A percentile compares a stretch with the other conserved stretches of the same genome.
These are phyloP conservation scores for Lithohypha guttulata DNA, from an alignment of 2,329 filamentous ascomycete species.

Conservation along the genomic window DNA sequence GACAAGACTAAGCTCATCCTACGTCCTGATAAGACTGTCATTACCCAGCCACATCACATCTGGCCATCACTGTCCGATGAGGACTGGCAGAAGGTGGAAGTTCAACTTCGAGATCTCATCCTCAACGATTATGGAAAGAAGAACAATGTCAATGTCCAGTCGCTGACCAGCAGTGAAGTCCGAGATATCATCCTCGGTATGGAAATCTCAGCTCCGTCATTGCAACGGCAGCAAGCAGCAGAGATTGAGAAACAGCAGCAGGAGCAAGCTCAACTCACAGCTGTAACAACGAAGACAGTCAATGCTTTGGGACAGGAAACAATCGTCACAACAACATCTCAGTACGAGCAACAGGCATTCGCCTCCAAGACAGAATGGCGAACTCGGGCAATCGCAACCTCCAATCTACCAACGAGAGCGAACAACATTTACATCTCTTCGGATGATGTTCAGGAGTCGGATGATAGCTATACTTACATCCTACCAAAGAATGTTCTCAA, in stretches of 20 bases:
- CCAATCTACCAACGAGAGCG: slow-evolving; percentile 80
- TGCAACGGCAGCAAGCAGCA: slow-evolving; percentile 95
- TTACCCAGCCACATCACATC: slow-evolving; percentile 97
- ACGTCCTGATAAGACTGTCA: slow-evolving; percentile 92
- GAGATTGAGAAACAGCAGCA: slow-evolving; percentile 99
- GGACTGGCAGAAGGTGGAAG: slow-evolving; percentile 99
- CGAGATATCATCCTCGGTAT: slow-evolving; percentile 97
- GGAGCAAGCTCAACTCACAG: slow-evolving; percentile 90
- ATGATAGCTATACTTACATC: slow-evolving; percentile 83
- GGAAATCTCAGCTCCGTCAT: slow-evolving; percentile 95
- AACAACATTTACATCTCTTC: slow-evolving; percentile 99
- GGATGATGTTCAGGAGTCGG: slow-evolving; percentile 74
- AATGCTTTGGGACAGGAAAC: slow-evolving; percentile 96
- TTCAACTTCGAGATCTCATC: slow-evolving; percentile 87
- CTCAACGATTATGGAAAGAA: slow-evolving; percentile 99
- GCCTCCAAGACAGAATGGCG: slow-evolving; percentile 99
- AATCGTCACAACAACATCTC: slow-evolving; percentile 93
- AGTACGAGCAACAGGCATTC: slow-evolving; percentile 96
- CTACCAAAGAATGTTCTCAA: slow-evolving; percentile 99
- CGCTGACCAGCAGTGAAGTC: slow-evolving; percentile 91
- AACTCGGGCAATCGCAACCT: slow-evolving; percentile 89
- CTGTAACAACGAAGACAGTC: slow-evolving; percentile 95
- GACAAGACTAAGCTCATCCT: slow-evolving; percentile 97
- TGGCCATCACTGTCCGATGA: slow-evolving; percentile 93
- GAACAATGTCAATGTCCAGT: slow-evolving; percentile 98